Conservation (phyloP, 2,329 filamentous ascomycete genomes). For the Venturia pyrina region DNA sequence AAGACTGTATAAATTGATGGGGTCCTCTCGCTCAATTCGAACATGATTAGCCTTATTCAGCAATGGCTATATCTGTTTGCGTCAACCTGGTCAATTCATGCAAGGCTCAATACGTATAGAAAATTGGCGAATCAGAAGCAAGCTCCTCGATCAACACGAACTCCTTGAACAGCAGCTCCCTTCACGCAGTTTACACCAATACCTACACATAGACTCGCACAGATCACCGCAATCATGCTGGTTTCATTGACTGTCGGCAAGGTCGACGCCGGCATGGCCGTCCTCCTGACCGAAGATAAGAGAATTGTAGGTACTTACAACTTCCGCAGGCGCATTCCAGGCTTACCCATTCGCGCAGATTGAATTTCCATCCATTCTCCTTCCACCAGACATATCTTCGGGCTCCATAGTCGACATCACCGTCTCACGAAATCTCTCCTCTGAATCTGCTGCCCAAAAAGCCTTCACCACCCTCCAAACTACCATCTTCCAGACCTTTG, state of each 20-base stretch:
- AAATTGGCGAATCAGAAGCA: neutral
- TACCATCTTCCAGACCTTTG: slow-evolving; percentile 79
- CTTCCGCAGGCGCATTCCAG: slow-evolving; percentile 10
- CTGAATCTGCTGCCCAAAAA: slow-evolving; percentile 64
- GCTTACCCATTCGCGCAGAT: slow-evolving; percentile 50
- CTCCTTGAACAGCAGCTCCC: neutral
- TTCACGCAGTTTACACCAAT: neutral
- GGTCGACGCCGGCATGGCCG: slow-evolving; percentile 96
- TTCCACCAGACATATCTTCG: slow-evolving; percentile 88
- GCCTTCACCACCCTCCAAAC: slow-evolving; percentile 80
- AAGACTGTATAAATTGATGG: neutral
- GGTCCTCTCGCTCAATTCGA: neutral
- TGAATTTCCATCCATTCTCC: slow-evolving; percentile 94
- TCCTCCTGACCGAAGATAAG: slow-evolving; percentile 93
- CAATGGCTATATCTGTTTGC: neutral
- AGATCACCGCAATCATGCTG: slow-evolving; percentile 54
- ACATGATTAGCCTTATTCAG: neutral
- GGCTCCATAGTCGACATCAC: slow-evolving; percentile 98
- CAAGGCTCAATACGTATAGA: neutral
- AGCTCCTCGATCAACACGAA: neutral
- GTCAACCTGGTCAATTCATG: neutral
- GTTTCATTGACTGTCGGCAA: slow-evolving; percentile 98
- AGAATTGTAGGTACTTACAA: slow-evolving; percentile 60
- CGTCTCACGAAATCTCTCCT: slow-evolving; percentile 73
- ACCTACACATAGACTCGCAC: neutral